These are phyloP conservation scores for Xylariaceae sp. DNA, from an alignment of 2,329 filamentous ascomycete species.

Conservation along the genomic window DNA sequence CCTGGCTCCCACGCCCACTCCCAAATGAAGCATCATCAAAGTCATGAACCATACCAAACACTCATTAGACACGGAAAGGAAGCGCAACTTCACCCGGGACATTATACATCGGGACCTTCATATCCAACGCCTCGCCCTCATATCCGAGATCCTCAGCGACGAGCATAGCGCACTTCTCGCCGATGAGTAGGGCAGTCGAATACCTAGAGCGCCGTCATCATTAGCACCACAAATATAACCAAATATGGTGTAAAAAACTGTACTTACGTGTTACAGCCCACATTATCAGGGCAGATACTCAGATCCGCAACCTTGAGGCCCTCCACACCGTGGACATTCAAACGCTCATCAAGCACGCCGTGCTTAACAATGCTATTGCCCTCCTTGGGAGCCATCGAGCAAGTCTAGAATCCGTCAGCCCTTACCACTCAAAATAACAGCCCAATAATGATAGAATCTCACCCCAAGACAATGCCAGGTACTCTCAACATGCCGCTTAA, in stretches of 20 bases:
- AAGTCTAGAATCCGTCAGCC: slow-evolving; percentile 42
- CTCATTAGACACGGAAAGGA: slow-evolving; percentile 36
- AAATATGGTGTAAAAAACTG: background rate
- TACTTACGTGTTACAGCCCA: slow-evolving; percentile 60
- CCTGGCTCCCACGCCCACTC: background rate
- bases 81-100: slow-evolving; percentile 46
- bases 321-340: slow-evolving; percentile 73
- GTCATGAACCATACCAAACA: background rate
- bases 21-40: background rate
- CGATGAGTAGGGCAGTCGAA: slow-evolving; percentile 66
- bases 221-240: background rate
- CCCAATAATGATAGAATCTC: slow-evolving; percentile 21
- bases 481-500: slow-evolving; percentile 67
- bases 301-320: slow-evolving; percentile 73
- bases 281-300: slow-evolving; percentile 72
- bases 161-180: slow-evolving; percentile 67
- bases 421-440: background rate
- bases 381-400: slow-evolving; percentile 69
- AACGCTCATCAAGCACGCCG: slow-evolving; percentile 68
- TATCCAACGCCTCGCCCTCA: slow-evolving; percentile 64
- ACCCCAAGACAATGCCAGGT: slow-evolving; percentile 62
- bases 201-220: slow-evolving; percentile 38
- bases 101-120: slow-evolving; percentile 65
- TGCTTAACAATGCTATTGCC: slow-evolving; percentile 78
- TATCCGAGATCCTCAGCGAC: slow-evolving; percentile 70